Evolutionary conservation across 2,329 filamentous ascomycete genomes (phyloP), one percentile per base, ranked within the genome.

Genomic region (Monilinia aucupariae): DNA sequence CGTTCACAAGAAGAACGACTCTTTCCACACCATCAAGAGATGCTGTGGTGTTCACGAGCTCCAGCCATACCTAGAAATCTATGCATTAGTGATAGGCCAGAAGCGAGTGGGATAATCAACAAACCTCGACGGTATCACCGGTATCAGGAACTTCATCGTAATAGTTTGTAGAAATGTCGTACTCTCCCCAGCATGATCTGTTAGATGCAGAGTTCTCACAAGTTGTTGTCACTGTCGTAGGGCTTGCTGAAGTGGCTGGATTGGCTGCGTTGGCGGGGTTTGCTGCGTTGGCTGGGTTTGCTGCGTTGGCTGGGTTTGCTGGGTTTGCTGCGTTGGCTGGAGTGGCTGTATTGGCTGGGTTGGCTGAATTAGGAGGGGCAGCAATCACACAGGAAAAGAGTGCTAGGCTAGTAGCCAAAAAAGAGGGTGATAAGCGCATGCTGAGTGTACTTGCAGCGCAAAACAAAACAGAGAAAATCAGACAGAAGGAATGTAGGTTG

Each of bases 91-190:
- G 25, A 32, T 37, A 47, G 17, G 15, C 49, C 39, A 50, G 30
- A 5, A 62, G 37, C 34, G n/a, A 34, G 6, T n/a, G 17, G 17
- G 37, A 25, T 37, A 9, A 6, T 17, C 17, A 52, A 47, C 56
- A 55, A 30, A 70, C 69, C 15, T 66, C 75, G 5, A 83, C 76
- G 32, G 81, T 82, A 2, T 83, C 78, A 25, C 76, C 74, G 20
- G 76, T 78, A 53, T 76, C 69, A 5, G 75, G 75, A n/a, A 67
- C 70, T 27, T 71, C 68, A 22, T 67, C 67, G 17, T 69, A 70
- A 64, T 75, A 76, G 58, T 77, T 72, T 5, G 74, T 79, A 48
- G 76, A 72, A 54, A 82, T 75, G 48, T 77, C 77, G 64, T 78
- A 79, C 48, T 81, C 74, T 27, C 80, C 79, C 80, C 80, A 80